Evolutionary conservation across 176 grass and related monocot species (phyloP).

Genomic region (Bolboschoenus planiculmis): DNA sequence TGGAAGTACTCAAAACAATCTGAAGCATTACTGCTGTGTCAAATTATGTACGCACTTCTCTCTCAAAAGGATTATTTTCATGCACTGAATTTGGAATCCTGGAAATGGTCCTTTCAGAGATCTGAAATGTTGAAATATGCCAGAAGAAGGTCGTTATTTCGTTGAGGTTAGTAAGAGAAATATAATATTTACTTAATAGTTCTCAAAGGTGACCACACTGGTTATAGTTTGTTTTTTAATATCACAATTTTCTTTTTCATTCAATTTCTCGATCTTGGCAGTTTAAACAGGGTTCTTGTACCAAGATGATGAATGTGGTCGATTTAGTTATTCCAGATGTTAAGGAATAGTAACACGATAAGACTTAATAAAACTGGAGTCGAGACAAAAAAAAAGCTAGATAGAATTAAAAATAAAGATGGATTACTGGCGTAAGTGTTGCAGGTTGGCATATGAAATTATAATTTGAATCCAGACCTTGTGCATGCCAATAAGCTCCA

Average conservation of each 20-base stretch:
- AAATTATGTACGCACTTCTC: slow-evolving; percentile 58
- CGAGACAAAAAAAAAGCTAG: background rate
- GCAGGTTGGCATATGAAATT: slow-evolving; percentile 57
- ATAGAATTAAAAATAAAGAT: background rate
- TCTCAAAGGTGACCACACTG: background rate
- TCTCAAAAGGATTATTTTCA: slow-evolving; percentile 76
- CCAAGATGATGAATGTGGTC: background rate
- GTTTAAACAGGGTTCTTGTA: background rate
- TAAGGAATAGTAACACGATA: background rate
- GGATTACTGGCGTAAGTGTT: slow-evolving; percentile 61
- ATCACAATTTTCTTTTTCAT: background rate
- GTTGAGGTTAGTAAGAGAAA: background rate
- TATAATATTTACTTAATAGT: background rate
- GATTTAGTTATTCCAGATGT: background rate
- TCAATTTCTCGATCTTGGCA: background rate
- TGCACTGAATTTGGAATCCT: slow-evolving; percentile 65
- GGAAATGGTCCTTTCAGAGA: slow-evolving; percentile 43
- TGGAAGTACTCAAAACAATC: background rate
- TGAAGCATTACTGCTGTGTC: background rate
- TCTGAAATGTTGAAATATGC: slow-evolving; percentile 30
- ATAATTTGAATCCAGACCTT: slow-evolving; percentile 68
- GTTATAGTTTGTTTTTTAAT: background rate
- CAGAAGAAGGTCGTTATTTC: background rate
- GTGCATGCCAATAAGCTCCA: slow-evolving; percentile 73
- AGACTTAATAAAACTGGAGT: background rate